These are phyloP conservation scores for Pelargonium exstipulatum DNA, from an alignment of 441 rosid species.

Conservation along the genomic window DNA sequence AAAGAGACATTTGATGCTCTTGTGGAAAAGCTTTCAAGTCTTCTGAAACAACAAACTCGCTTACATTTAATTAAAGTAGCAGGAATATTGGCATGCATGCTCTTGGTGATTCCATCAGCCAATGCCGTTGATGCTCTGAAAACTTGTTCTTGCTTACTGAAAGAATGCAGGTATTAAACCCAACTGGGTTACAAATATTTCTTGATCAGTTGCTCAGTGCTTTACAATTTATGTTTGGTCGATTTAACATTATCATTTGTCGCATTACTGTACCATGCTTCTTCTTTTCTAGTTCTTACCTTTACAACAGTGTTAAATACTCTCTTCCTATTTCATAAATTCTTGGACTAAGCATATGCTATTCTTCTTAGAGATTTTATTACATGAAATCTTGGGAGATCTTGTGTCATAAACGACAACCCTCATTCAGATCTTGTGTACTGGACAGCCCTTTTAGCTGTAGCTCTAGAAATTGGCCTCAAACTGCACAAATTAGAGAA, in stretches of 20 bases:
- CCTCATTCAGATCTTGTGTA: no score
- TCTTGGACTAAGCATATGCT: no score
- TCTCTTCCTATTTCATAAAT: no score
- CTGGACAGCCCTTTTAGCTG: no score
- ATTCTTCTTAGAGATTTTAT: no score
- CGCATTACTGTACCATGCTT: neutral
- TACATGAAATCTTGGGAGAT: no score
- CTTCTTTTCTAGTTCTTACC: no score
- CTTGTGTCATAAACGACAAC: no score
- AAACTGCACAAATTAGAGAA: no score
- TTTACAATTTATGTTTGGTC: neutral
- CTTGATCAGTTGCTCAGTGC: neutral
- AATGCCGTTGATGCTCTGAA: conserved; percentile 90
- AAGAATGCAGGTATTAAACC: conserved; percentile 76
- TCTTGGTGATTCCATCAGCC: conserved; percentile 77
- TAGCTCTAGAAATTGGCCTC: no score
- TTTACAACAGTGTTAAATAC: no score
- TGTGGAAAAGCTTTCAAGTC: conserved; percentile 29
- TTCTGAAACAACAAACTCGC: conserved; percentile 36
- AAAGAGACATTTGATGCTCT: conserved; percentile 36
- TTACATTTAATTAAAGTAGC: conserved; percentile 40
- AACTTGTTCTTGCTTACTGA: conserved; percentile 83
- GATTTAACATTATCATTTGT: neutral
- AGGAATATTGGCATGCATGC: conserved; percentile 49
- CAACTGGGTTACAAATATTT: neutral